Base-by-base conservation (phyloP, 371 early-diverging fungal species). In the Vavraia culicis region DNA sequence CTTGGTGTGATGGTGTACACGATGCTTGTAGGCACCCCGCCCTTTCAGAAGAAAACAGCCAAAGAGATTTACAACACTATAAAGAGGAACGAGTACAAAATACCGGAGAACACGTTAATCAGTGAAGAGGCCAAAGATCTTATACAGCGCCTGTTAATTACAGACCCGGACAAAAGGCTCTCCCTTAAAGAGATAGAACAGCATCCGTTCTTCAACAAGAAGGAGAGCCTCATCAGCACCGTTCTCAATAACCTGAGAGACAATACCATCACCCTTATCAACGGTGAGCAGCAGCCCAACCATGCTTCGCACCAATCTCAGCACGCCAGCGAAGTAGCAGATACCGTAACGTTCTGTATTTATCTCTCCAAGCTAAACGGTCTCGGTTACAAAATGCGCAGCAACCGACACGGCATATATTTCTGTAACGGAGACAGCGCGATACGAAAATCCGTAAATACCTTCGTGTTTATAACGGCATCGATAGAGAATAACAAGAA, bases 1-100 rank as follows among this genome's bases (percentile, higher is more conserved):
- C 63, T 89, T 1, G 98, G 98, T 18, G 78, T 93, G 1, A 76
- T 88, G 79, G 49, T 65, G 10, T 88, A 81, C 61, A 88, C 89
- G 10, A 66, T 91, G 19, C 69, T 93, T 3, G 74, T 86, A 48
- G 93, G 94, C 4, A 72, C 72, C 41, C 93, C 93, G 4, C 98
- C 98, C 0, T 96, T 94, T 61, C 87, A 83, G 59, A 81, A 83
- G 7, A 75, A 71, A 16, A 78, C 82, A 11, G 77, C 82, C 10
- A 76, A 78, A 40, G 73, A 77, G 10, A 82, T 87, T 14, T 85
- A 85, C 53, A 58, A 62, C 52, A 80, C 75, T 60, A 91, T 88
- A 18, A 73, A 76, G 11, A 73, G 75, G 33, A 77, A 76, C 54
- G 67, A 62, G 15, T 84, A 85, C 61, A 74, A 67, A 16, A 89